Base-by-base conservation (phyloP, 2,329 filamentous ascomycete species). In the Colletotrichum spinosum region DNA sequence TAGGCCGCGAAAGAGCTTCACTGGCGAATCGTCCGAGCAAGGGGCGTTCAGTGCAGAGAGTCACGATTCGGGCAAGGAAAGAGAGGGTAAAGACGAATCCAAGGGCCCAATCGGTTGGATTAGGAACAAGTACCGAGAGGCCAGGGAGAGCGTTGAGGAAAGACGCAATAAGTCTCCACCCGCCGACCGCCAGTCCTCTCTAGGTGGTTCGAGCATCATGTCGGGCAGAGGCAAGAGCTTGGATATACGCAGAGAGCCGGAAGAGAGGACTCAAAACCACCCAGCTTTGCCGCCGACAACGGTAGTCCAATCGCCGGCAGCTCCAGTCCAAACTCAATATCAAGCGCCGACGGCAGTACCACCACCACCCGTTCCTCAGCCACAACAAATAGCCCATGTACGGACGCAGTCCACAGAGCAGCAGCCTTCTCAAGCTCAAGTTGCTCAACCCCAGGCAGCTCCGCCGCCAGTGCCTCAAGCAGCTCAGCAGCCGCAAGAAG, bases 61-160 rank as follows among this genome's bases (percentile, higher is more conserved):
- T 39, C 73, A 78, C 25, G 81, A 83, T 11, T 74, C 70, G 11
- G 68, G 68, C 12, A 73, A 72, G 37, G 76, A 72, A 53, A 78
- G 74, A 55, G 82, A 85, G 3, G 75, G 71, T 56, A 81, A 74
- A 62, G 83, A 86, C 8, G 84, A 87, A 39, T 67, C 77, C 5
- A 84, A 81, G 69, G 84, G 85, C 3, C 79, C 86, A 8, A 79
- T 87, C 8, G 83, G 83, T 50, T 88, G 86, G 86, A 84, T 88
- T 69, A 87, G 83, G 72, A 84, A 78, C 74, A 88, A 88, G 72
- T 87, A 87, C 72, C 83, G 86, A 34, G 86, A 86, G 70, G 84
- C 83, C 55, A 88, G 87, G 73, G 86, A 87, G 68, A 86, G 77
- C 46, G 82, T 78, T 1, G 86, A 88, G 60, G 80, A 85, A 51